These are phyloP conservation scores for Xylaria curta DNA, from an alignment of 495 filamentous ascomycete species.

Conservation along the genomic window DNA sequence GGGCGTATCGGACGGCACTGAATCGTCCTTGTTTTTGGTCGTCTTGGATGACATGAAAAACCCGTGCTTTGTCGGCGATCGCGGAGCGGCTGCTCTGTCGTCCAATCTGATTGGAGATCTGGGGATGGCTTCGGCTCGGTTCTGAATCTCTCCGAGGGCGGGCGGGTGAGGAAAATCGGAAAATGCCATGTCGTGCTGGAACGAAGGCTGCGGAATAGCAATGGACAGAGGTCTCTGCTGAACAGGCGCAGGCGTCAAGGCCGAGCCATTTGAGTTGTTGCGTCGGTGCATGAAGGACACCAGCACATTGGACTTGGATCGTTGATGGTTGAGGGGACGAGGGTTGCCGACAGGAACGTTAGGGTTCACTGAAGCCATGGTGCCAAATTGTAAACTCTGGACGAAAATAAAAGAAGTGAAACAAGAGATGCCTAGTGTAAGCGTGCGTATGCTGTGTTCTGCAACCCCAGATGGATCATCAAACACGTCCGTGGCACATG, in stretches of 20 bases:
- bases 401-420: constrained; percentile 16
- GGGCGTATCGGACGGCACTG: constrained; percentile 59
- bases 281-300: constrained; percentile 63
- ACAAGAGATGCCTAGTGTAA: constrained; percentile 22
- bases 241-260: constrained; percentile 45
- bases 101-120: constrained; percentile 48
- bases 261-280: constrained; percentile 54
- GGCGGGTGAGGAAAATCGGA: constrained; percentile 41
- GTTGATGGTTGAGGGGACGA: constrained; percentile 42
- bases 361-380: constrained; percentile 37
- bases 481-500: constrained; percentile 19
- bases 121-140: constrained; percentile 48
- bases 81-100: constrained; percentile 43
- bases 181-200: constrained; percentile 35
- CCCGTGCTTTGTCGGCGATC: constrained; percentile 64
- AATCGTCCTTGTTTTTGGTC: constrained; percentile 43
- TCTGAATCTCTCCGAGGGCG: constrained; percentile 59
- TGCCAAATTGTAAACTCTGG: neutral
- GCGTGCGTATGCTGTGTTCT: constrained; percentile 9
- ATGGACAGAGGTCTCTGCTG: constrained; percentile 30
- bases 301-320: constrained; percentile 64
- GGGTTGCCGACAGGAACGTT: constrained; percentile 31
- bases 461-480: constrained; percentile 18
- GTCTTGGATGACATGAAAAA: constrained; percentile 61
- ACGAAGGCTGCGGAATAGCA: constrained; percentile 34